Percentiles rank a stretch among this genome's conserved stretches.
Evolutionary conservation across 2,329 filamentous ascomycete species (phyloP).

Genomic region (Grosmannia clavigera): DNA sequence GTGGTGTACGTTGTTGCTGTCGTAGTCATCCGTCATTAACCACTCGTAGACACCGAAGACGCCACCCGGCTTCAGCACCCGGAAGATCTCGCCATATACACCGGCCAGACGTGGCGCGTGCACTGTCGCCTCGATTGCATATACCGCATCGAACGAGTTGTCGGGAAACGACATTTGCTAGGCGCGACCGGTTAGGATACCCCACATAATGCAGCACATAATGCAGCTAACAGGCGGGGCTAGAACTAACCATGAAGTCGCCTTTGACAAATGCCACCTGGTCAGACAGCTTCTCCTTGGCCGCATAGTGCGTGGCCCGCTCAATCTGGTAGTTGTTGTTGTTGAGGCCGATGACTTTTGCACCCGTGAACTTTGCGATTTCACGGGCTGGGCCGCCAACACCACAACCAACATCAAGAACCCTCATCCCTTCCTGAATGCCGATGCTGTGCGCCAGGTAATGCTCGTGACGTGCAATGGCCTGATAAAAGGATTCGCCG

Average conservation of each 20-base stretch:
- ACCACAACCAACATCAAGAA: slow-evolving; percentile 93
- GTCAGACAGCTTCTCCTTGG: slow-evolving; percentile 65
- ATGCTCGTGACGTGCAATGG: slow-evolving; percentile 93
- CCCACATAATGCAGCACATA: background rate
- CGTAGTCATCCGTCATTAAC: slow-evolving; percentile 94
- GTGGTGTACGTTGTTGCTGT: slow-evolving; percentile 78
- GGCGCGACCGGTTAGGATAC: background rate
- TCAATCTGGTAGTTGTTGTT: slow-evolving; percentile 99
- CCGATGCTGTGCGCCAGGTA: slow-evolving; percentile 86
- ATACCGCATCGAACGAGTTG: slow-evolving; percentile 86
- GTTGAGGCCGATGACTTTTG: slow-evolving; percentile 84
- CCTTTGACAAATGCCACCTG: slow-evolving; percentile 86
- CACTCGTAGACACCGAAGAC: slow-evolving; percentile 97
- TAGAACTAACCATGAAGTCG: slow-evolving; percentile 62
- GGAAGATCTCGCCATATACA: slow-evolving; percentile 90
- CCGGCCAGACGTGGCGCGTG: slow-evolving; percentile 85
- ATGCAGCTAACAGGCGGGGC: background rate
- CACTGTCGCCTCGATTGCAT: slow-evolving; percentile 93
- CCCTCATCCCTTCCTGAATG: slow-evolving; percentile 74
- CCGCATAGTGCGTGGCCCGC: slow-evolving; percentile 74
- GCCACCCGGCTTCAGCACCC: slow-evolving; percentile 90
- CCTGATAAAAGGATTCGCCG: slow-evolving; percentile 78
- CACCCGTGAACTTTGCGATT: slow-evolving; percentile 90
- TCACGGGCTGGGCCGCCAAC: slow-evolving; percentile 90
- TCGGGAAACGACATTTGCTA: slow-evolving; percentile 91